Base-by-base conservation (phyloP, 176 grass and related monocot species). In the Phoenix dactylifera region DNA sequence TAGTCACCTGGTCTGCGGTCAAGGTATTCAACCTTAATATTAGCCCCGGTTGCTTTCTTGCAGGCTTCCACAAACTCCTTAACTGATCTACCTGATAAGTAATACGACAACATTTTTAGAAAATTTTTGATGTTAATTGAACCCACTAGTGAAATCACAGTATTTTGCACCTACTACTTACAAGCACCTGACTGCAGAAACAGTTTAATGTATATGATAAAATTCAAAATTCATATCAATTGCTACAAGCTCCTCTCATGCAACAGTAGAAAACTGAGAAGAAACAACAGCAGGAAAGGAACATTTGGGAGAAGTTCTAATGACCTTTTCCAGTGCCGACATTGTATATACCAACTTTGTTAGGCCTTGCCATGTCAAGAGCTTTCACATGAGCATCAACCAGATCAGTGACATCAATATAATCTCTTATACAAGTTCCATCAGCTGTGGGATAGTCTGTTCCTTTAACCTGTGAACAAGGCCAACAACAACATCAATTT, bases 361-460 rank as follows among this genome's bases (percentile, higher is more conserved):
- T 76, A 50, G 84, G 73, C 59, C 62, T 55, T 4, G 84, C 87
- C 81, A 89, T 92, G 74, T 32, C 76, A 59, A 98, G 87, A 74
- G 93, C 93, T 69, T 98, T 98, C 24, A 98, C 93, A 69, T 98
- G 93, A 49, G 93, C 93, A 73, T 98, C 93, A 24, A 98, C 93
- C 35, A 98, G 84, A 92, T 98, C 93, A 9, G 93, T 98, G 67
- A 98, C 93, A 76, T 98, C 87, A 17, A 98, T 98, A 54, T 98
- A 98, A 64, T 98, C 93, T 62, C 93, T 79, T 59, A 98, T 59
- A 18, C 93, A 88, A 16, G 87, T 98, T 64, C 93, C 93, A 55
- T 98, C 93, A 62, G 68, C 20, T 6, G 93, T 98, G 18, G 5
- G 15, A 66, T 98, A 98, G 75, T 98, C 71, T 0, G 23, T 78